A percentile compares a stretch with the other conserved stretches of the same genome.
Evolutionary conservation across 169 alveolate species (phyloP).

Genomic region (Plasmodium inui): DNA sequence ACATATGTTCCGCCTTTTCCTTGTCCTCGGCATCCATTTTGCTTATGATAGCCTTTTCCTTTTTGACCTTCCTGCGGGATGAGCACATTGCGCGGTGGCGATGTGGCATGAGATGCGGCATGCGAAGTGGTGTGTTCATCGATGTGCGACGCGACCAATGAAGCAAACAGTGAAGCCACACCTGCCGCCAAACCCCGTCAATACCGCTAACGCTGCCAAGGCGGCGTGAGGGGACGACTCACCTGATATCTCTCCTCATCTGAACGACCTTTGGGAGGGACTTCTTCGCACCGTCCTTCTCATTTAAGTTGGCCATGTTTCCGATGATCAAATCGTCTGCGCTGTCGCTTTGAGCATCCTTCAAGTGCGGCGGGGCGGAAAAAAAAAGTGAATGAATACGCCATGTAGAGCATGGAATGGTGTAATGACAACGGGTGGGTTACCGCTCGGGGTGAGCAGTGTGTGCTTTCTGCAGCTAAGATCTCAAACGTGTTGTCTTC

Average conservation of each 20-base stretch:
- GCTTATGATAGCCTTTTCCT: conserved; percentile 31
- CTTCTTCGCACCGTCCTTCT: neutral
- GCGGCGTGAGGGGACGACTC: neutral
- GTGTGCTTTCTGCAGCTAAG: neutral
- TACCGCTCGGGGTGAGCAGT: neutral
- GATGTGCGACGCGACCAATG: neutral
- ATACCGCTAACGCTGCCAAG: no score
- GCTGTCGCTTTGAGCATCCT: conserved; percentile 12
- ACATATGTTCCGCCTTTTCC: conserved; percentile 32
- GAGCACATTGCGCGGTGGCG: no score
- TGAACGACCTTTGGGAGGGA: conserved; percentile 23
- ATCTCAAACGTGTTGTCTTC: neutral
- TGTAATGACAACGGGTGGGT: neutral
- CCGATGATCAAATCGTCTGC: conserved; percentile 51
- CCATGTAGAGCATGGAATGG: neutral
- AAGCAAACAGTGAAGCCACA: neutral
- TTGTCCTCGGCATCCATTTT: conserved; percentile 18
- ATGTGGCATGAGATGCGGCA: neutral
- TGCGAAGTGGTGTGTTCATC: neutral
- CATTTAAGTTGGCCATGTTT: conserved; percentile 25
- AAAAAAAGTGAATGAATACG: neutral
- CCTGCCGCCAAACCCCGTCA: neutral
- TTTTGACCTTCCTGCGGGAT: conserved; percentile 14
- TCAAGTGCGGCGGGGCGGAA: neutral
- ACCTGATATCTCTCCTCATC: conserved; percentile 24